phyloP scores from a whole-genome alignment of 306 rosid genomes.

The Acacia crassicarpa region DNA sequence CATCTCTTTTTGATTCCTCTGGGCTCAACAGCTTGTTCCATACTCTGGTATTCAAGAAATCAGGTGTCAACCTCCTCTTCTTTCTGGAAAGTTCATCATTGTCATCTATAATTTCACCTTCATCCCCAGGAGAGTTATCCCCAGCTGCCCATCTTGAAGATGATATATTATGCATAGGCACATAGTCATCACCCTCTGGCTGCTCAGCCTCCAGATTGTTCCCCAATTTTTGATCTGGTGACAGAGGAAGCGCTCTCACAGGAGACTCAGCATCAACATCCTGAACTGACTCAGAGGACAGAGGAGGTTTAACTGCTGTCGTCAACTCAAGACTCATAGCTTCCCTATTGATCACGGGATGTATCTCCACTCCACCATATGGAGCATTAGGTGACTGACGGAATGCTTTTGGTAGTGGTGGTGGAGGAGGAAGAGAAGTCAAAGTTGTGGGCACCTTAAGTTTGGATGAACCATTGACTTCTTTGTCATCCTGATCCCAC shows the following conservation, averaged over 20 bases:
- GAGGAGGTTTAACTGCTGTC: slow-evolving; percentile 29
- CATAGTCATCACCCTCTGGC: slow-evolving; percentile 66
- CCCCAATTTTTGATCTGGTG: slow-evolving; percentile 41
- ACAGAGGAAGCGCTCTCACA: slow-evolving; percentile 32
- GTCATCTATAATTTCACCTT: slow-evolving; percentile 69
- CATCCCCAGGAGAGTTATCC: slow-evolving; percentile 82
- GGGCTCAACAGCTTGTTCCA: slow-evolving; percentile 70
- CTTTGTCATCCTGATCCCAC: slow-evolving; percentile 92
- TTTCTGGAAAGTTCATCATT: slow-evolving; percentile 58
- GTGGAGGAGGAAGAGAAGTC: slow-evolving; percentile 54
- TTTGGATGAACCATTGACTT: slow-evolving; percentile 40
- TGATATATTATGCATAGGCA: slow-evolving; percentile 73
- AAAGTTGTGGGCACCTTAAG: slow-evolving; percentile 39
- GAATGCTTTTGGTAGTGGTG: slow-evolving; percentile 50
- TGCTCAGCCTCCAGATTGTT: slow-evolving; percentile 52
- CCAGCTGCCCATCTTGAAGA: slow-evolving; percentile 99
- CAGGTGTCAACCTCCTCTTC: slow-evolving; percentile 55
- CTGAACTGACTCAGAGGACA: slow-evolving; percentile 30
- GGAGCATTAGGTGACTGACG: slow-evolving; percentile 48
- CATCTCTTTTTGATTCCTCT: slow-evolving; percentile 61
- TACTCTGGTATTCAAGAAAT: slow-evolving; percentile 44
- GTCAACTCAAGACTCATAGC: slow-evolving; percentile 30
- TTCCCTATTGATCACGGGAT: slow-evolving; percentile 38
- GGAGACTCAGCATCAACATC: slow-evolving; percentile 35
- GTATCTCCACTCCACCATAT: slow-evolving; percentile 45